Evolutionary conservation across 2,329 filamentous ascomycete genomes (phyloP).

Genomic region (Phaeoacremonium minimum): DNA sequence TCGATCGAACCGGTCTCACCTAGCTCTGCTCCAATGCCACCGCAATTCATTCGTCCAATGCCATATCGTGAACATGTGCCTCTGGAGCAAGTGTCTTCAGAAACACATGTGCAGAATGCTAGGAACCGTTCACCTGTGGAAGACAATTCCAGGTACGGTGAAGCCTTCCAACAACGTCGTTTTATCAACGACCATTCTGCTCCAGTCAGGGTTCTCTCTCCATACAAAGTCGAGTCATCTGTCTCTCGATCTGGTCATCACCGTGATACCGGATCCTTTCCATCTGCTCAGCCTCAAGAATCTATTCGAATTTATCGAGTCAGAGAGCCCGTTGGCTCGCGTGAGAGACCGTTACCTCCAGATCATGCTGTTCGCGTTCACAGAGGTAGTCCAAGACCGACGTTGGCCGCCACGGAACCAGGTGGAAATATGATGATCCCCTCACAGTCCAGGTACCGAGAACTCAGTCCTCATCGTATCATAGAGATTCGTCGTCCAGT

Average conservation of each 20-base stretch:
- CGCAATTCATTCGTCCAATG: slow-evolving; percentile 5
- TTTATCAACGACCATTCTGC: not conserved
- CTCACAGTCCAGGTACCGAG: not conserved
- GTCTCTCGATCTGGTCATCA: slow-evolving; percentile 2
- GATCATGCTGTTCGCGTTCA: too few species aligned
- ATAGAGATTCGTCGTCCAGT: too few species aligned
- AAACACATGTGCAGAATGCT: slow-evolving; percentile 2
- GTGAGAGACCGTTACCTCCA: too few species aligned
- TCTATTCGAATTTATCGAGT: slow-evolving; percentile 5
- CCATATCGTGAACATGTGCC: slow-evolving; percentile 3
- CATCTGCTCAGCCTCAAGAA: slow-evolving; percentile 3
- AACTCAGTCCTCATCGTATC: not conserved
- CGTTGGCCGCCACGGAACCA: not conserved
- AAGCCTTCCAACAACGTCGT: slow-evolving; percentile 3
- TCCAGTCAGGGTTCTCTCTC: slow-evolving; percentile 1
- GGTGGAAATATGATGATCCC: not conserved
- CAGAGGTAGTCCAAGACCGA: not conserved
- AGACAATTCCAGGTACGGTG: slow-evolving; percentile 1
- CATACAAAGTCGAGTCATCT: slow-evolving; percentile 1
- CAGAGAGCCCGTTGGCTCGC: slow-evolving; percentile 6
- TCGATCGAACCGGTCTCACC: slow-evolving; percentile 42
- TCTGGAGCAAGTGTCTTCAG: slow-evolving; percentile 11
- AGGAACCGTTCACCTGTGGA: not conserved
- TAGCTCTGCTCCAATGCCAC: slow-evolving; percentile 5
- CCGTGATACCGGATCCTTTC: slow-evolving; percentile 1